Percentiles rank a stretch among this genome's conserved stretches.
phyloP scores from a whole-genome alignment of 2,329 filamentous ascomycete genomes.

The Microdochium bolleyi region DNA sequence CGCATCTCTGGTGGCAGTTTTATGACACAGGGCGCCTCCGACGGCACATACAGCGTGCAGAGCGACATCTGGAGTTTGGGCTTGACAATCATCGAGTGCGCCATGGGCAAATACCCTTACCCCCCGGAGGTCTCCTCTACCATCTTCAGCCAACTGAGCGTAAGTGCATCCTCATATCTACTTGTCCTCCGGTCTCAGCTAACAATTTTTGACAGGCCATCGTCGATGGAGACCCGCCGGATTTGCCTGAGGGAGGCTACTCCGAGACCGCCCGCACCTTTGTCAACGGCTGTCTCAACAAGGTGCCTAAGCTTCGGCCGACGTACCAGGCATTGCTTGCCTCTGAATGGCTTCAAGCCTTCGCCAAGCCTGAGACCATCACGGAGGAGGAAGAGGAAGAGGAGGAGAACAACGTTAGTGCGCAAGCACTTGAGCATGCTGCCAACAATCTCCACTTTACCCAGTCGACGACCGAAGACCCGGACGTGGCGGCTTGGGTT shows the following conservation, averaged over 20 bases:
- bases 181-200: constrained; percentile 3
- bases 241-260: constrained; percentile 71
- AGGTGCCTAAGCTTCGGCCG: constrained; percentile 85
- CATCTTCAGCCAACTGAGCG: constrained; percentile 94
- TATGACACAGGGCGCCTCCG: constrained; percentile 60
- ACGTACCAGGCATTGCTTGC: constrained; percentile 84
- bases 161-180: constrained; percentile 44
- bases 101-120: constrained; percentile 89
- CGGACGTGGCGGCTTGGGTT: constrained; percentile 85
- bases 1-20: constrained; percentile 83
- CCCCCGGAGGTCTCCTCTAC: constrained; percentile 96
- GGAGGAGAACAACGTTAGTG: constrained; percentile 23
- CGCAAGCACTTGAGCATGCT: constrained; percentile 31
- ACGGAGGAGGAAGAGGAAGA: constrained; percentile 25
- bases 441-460: constrained; percentile 35
- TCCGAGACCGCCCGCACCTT: constrained; percentile 78
- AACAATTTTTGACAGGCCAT: constrained; percentile 61
- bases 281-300: constrained; percentile 83
- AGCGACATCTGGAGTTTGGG: constrained; percentile 97
- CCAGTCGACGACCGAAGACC: constrained; percentile 51
- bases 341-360: constrained; percentile 76
- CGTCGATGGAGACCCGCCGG: constrained; percentile 91
- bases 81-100: constrained; percentile 91
- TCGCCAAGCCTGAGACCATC: constrained; percentile 59
- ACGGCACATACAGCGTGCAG: constrained; percentile 93